Conservation (phyloP, 495 filamentous ascomycete species). For the Neurospora sp. region DNA sequence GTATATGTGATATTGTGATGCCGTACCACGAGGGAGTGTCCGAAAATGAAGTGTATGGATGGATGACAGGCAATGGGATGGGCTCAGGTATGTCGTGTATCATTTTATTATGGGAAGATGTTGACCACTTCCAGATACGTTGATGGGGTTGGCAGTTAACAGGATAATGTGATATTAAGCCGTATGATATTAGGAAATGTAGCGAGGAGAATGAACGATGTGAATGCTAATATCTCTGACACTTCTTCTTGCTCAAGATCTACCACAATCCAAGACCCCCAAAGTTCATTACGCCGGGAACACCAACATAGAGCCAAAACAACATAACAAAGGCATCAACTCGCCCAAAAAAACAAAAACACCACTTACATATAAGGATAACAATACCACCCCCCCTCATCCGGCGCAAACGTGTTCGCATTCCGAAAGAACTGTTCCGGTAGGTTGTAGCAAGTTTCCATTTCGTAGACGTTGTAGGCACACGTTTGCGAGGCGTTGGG, state of each 20-base stretch:
- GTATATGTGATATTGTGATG: background rate
- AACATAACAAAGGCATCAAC: too few relatives aligned
- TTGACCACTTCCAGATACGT: background rate
- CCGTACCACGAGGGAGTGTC: background rate
- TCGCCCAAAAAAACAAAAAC: too few relatives aligned
- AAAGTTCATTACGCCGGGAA: too few relatives aligned
- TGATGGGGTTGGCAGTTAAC: background rate
- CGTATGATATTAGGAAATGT: too few relatives aligned
- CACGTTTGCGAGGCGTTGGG: slow-evolving; percentile 31
- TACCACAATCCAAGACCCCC: too few relatives aligned
- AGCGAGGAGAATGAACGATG: too few relatives aligned
- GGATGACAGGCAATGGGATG: background rate
- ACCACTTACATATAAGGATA: slow-evolving; percentile 22
- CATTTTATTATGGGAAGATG: background rate
- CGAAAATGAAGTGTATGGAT: background rate
- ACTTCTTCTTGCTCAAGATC: background rate
- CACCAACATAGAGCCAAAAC: too few relatives aligned
- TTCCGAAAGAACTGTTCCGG: slow-evolving; percentile 18
- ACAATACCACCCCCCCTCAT: slow-evolving; percentile 30
- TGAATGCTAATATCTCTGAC: too few relatives aligned
- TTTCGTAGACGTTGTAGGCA: slow-evolving; percentile 23
- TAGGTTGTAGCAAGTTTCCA: slow-evolving; percentile 29
- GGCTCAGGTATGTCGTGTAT: background rate
- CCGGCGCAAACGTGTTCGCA: slow-evolving; percentile 30
- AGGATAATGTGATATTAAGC: too few relatives aligned